phyloP scores from a whole-genome alignment of 129 eudicot species.

The Rutidosis leptorrhynchoides region DNA sequence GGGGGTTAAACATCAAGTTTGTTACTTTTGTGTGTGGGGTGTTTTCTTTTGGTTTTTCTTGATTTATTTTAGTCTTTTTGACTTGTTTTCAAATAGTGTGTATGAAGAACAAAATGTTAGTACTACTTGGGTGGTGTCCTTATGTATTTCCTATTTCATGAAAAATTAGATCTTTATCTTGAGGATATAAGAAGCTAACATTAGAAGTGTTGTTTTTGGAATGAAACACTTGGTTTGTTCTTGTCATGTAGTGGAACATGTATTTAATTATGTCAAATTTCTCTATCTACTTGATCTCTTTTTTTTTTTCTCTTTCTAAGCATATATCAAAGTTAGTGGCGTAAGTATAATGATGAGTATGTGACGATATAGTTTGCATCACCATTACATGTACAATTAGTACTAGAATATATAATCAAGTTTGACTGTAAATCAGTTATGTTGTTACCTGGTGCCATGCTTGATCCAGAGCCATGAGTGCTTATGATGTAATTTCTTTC shows the following conservation, averaged over 20 bases:
- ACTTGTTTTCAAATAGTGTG: conserved; percentile 23
- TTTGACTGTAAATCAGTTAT: no score
- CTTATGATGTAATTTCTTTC: not conserved
- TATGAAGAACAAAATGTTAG: conserved; percentile 27
- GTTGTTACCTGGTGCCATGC: not conserved
- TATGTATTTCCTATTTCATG: conserved; percentile 25
- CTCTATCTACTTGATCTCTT: conserved; percentile 7
- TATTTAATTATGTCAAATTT: conserved; percentile 15
- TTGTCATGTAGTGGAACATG: conserved; percentile 30
- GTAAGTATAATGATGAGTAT: conserved; percentile 32
- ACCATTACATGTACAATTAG: no score
- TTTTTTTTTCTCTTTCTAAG: conserved; percentile 26
- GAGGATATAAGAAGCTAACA: conserved; percentile 39
- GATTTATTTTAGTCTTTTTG: conserved; percentile 8
- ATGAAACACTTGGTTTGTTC: conserved; percentile 17
- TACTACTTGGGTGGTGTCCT: conserved; percentile 24
- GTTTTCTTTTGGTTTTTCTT: not conserved
- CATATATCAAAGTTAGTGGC: conserved; percentile 30
- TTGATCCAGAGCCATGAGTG: not conserved
- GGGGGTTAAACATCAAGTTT: conserved; percentile 16
- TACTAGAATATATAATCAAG: no score
- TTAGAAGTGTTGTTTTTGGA: conserved; percentile 25
- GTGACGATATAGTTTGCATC: conserved; percentile 41
- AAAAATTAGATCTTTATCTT: conserved; percentile 41
- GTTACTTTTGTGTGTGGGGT: conserved; percentile 32